phyloP scores from a whole-genome alignment of 768 basidiomycete genomes.

The Guyanaporus albipodus region DNA sequence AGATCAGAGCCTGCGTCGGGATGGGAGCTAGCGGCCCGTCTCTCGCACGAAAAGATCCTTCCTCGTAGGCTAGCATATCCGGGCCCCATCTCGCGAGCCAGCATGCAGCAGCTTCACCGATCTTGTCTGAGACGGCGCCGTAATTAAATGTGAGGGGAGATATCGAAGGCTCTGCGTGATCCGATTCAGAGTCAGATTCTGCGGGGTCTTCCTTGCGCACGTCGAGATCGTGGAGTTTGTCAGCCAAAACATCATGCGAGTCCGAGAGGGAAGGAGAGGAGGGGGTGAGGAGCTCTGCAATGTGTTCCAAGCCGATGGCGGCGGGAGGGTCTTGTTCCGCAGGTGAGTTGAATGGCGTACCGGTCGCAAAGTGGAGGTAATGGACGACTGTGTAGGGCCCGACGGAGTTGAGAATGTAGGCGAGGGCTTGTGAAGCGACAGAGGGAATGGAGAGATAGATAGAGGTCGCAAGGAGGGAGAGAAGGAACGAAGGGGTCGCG shows the following conservation, averaged over 20 bases:
- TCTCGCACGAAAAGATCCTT: conserved; percentile 27
- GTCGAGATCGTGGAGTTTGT: conserved; percentile 30
- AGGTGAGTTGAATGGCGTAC: conserved; percentile 51
- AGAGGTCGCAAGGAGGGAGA: conserved; percentile 83
- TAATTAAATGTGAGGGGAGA: conserved; percentile 57
- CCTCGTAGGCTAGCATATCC: conserved; percentile 71
- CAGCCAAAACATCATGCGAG: conserved; percentile 23
- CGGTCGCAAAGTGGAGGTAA: conserved; percentile 82
- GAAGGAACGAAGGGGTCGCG: conserved; percentile 73
- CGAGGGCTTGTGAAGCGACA: conserved; percentile 71
- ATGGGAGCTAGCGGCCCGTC: conserved; percentile 17
- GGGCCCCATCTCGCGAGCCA: conserved; percentile 86
- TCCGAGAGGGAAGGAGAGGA: conserved; percentile 22
- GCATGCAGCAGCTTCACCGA: conserved; percentile 84
- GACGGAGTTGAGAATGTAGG: conserved; percentile 64
- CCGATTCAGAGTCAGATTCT: conserved; percentile 31
- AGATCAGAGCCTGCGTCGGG: conserved; percentile 10
- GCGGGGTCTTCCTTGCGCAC: conserved; percentile 37
- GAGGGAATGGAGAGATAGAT: conserved; percentile 82
- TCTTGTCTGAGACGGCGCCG: conserved; percentile 86
- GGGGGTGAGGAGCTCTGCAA: conserved; percentile 50
- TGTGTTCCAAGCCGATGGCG: conserved; percentile 65
- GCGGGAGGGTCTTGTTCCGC: conserved; percentile 47
- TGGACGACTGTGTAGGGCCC: conserved; percentile 72
- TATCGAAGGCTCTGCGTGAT: conserved; percentile 13